Conservation (phyloP, 148 eudicot species). For the Drosera capensis region DNA sequence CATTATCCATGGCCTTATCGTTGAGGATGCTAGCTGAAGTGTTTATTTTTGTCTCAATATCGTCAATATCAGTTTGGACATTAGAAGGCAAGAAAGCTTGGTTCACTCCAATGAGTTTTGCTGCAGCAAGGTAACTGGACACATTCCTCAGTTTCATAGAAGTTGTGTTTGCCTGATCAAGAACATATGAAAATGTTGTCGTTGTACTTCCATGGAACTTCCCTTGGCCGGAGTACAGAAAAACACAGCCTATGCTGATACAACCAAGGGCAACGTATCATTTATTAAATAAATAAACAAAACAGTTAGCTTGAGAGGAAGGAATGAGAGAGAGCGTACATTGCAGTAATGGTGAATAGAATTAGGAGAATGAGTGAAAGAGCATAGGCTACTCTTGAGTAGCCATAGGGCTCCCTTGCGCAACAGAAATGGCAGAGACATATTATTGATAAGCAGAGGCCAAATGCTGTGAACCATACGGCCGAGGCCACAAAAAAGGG, state of each 20-base stretch:
- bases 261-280: constrained; percentile 6
- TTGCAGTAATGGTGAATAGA: constrained; percentile 65
- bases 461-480: constrained; percentile 59
- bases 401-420: constrained; percentile 47
- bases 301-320: constrained; percentile 4
- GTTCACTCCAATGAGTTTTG: constrained; percentile 52
- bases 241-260: constrained; percentile 63
- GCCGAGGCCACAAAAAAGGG: constrained; percentile 47
- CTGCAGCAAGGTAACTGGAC: constrained; percentile 53
- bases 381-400: constrained; percentile 54
- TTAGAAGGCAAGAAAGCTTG: constrained; percentile 38
- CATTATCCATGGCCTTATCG: constrained; percentile 31
- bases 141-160: constrained; percentile 57
- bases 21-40: constrained; percentile 43
- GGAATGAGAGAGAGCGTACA: constrained; percentile 28
- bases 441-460: constrained; percentile 36
- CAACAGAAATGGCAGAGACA: constrained; percentile 52
- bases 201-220: constrained; percentile 52
- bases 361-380: constrained; percentile 56
- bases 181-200: constrained; percentile 47
- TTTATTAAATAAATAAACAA: constrained; percentile 1
- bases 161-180: constrained; percentile 48
- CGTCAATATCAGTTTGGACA: constrained; percentile 64
- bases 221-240: constrained; percentile 68
- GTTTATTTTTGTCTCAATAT: constrained; percentile 35